phyloP scores from a whole-genome alignment of 2,329 filamentous ascomycete species.

The Fusarium fujikuroi region DNA sequence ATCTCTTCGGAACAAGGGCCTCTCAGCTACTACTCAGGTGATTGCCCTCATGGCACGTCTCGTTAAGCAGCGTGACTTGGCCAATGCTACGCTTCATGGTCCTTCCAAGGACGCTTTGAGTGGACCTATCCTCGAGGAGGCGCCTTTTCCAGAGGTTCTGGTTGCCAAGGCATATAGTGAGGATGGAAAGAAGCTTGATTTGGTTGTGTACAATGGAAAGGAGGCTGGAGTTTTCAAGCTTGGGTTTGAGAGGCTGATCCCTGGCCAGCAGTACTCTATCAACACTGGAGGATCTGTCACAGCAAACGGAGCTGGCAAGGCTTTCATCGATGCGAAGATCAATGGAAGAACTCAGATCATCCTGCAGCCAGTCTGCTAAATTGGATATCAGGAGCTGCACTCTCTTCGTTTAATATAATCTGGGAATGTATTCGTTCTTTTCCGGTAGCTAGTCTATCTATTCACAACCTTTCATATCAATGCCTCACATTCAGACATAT shows the following conservation, averaged over 20 bases:
- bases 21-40: neutral
- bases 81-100: neutral
- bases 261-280: neutral
- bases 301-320: neutral
- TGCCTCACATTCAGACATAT: rapidly evolving
- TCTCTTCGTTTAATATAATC: neutral
- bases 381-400: rapidly evolving
- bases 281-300: neutral
- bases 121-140: neutral
- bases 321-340: neutral
- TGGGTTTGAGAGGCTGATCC: neutral
- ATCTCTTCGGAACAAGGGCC: neutral
- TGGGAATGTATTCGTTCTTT: rapidly evolving
- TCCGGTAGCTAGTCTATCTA: neutral
- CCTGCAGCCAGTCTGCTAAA: neutral
- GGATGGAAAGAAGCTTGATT: neutral
- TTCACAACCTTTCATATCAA: neutral
- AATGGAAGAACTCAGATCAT: neutral
- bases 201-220: neutral
- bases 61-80: neutral
- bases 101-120: neutral
- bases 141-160: neutral
- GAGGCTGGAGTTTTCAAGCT: neutral
- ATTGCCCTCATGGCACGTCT: neutral
- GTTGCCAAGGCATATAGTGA: neutral